Base-by-base conservation (phyloP, 2,329 filamentous ascomycete species). In the Fusarium oligoseptatum region DNA sequence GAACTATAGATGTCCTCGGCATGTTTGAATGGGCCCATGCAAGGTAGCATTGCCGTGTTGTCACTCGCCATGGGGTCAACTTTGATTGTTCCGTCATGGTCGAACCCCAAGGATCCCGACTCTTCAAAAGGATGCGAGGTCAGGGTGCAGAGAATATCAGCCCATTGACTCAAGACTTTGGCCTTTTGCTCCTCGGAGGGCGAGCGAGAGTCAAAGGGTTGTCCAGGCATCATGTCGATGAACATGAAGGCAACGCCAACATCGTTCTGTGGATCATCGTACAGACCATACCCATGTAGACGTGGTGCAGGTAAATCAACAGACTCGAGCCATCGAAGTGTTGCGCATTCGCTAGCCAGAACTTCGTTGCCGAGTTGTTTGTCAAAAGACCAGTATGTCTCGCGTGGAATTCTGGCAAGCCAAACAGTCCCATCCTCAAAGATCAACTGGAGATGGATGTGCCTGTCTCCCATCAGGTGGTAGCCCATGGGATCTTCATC, bases 231-330 rank as follows among this genome's bases (percentile, higher is more conserved):
- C 48, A 71, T 75, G 45, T 78, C 77, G 52, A 79, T 77, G 22
- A 79, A 64, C 72, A 78, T 78, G 39, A 75, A 79, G 20, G 77
- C 77, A 39, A 76, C 76, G n/a, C 75, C 77, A 12, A 78, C 75
- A 48, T 73, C 61, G 50, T 79, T 78, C 11, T 55, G 36, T 11
- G 66, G 64, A 71, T 77, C 72, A 11, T 60, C 43, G 20, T 75
- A 75, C 7, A 79, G 66, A 15, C 77, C 77, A 52, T 76, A 75
- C 1, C 64, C 72, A 64, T 79, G 67, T 43, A 79, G 72, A 37
- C 67, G 68, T 17, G 73, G 77, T 10, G 76, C 68, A 24, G 73
- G 77, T 11, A 79, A 27, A 67, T 75, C 57, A 37, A 73, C 61
- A 79, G 82, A 79, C 75, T 76, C 72, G 27, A 79, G 27, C 68